Evolutionary conservation across 768 basidiomycete genomes (phyloP), one percentile per base, ranked within the genome.

Genomic region (Suillus weaverae): DNA sequence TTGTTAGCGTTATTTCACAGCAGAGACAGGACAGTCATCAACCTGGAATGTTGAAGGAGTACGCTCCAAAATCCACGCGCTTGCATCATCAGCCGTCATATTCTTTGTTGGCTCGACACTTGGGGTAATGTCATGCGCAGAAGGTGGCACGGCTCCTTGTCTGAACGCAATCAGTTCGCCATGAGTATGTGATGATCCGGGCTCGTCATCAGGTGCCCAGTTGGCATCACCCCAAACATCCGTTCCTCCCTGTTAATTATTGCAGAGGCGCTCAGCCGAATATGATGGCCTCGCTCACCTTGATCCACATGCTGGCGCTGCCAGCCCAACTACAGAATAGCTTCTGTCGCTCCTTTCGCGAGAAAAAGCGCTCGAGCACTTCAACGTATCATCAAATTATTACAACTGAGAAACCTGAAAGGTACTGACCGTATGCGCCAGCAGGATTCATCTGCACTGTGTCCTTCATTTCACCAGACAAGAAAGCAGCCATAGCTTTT

Each of bases 281-380:
- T 18, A 41, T 9, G 11, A 14, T 20, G 10, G 4, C 30, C 26
- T 32, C 18, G 20, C 57, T n/a, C 72, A 87, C 92, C 85, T 96
- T 97, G 66, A 96, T 85, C 95, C 95, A 96, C 87, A 95, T 85
- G 68, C 92, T 92, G 30, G 91, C 94, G 68, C 93, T 91, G 38
- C 96, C 96, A 8, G 94, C 94, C 97, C 97, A 99, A 72, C 90
- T 92, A 35, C 94, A 84, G 81, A 99, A 98, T 13, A 99, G 82
- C 60, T 86, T 88, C 65, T 92, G 92, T 0, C 97, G 85, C 75
- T 99, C 97, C 51, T 84, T 88, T 44, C 94, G 83, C 0, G 93
- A 95, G 75, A 99, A 98, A 81, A 97, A 96, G 41, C 89, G 85
- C 70, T 93, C 91, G 7, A 92, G 81, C 2, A 94, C 91, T 93